phyloP scores from a whole-genome alignment of 805 yeast species.

The Hanseniaspora jakobsenii region DNA sequence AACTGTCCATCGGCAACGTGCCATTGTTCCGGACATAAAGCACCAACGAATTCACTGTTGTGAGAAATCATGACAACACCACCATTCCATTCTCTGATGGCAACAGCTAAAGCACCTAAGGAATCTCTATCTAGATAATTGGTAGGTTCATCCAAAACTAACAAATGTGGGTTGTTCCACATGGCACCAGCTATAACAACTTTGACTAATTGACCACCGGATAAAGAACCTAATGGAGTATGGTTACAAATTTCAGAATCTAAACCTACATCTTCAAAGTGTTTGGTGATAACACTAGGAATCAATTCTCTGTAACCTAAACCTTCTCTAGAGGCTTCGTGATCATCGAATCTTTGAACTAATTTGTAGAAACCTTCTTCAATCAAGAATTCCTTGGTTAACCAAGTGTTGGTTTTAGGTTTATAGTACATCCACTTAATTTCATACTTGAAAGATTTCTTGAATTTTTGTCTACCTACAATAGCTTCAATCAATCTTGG shows the following conservation, averaged over 20 bases:
- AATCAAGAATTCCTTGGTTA: conserved; percentile 66
- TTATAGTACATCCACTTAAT: conserved; percentile 85
- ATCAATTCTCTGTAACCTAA: conserved; percentile 89
- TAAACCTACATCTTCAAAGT: conserved; percentile 91
- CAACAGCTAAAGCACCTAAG: conserved; percentile 91
- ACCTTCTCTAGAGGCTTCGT: conserved; percentile 98
- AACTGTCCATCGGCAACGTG: conserved; percentile 84
- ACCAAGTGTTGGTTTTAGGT: conserved; percentile 90
- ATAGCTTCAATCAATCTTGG: conserved; percentile 82
- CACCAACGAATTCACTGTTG: conserved; percentile 93
- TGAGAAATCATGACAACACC: conserved; percentile 98
- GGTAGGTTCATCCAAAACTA: conserved; percentile 96
- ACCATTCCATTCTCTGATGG: conserved; percentile 95
- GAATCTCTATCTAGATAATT: conserved; percentile 97
- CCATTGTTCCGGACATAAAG: conserved; percentile 98
- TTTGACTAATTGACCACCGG: conserved; percentile 97
- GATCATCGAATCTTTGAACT: conserved; percentile 95
- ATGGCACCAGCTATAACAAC: conserved; percentile 98
- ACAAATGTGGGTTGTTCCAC: conserved; percentile 98
- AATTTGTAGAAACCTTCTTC: conserved; percentile 81
- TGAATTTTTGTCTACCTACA: conserved; percentile 93
- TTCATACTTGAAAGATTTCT: conserved; percentile 94
- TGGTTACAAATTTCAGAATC: conserved; percentile 98
- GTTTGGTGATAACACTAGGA: conserved; percentile 88
- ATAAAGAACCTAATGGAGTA: conserved; percentile 88